Percentiles rank a stretch among this genome's conserved stretches.
Conservation (phyloP, 73 alveolate species). For the Paramecium biaurelia region DNA sequence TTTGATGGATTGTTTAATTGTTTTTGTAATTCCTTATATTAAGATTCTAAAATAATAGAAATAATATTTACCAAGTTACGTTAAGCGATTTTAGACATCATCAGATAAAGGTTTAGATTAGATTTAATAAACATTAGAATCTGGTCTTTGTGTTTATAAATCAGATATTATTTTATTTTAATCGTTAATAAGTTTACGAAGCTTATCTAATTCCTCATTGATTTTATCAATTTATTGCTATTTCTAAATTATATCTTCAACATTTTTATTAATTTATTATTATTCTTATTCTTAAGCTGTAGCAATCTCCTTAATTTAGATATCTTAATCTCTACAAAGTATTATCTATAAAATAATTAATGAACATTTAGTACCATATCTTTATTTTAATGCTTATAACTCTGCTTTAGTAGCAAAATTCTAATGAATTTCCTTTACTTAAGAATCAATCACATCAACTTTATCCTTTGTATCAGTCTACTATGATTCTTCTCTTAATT, state of each 20-base stretch:
- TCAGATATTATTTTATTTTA: not conserved
- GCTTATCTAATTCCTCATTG: not conserved
- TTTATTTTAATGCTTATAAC: not conserved
- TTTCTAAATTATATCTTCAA: not conserved
- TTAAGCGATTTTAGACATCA: not conserved
- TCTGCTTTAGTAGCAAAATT: conserved; percentile 43
- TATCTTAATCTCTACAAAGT: conserved; percentile 38
- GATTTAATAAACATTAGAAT: not conserved
- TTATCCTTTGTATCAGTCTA: conserved; percentile 18
- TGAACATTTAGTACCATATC: not conserved
- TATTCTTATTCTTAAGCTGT: not conserved
- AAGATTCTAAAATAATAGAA: not conserved
- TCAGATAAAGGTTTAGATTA: not conserved
- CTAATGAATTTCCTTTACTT: conserved; percentile 24
- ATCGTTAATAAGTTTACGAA: not conserved
- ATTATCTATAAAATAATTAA: not conserved
- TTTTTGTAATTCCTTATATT: not conserved
- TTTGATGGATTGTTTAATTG: not conserved
- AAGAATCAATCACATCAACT: not conserved
- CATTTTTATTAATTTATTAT: not conserved
- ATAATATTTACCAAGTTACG: not conserved
- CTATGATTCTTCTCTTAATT: not conserved
- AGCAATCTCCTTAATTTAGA: not conserved
- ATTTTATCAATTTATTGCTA: not conserved
- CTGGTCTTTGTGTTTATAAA: not conserved